Evolutionary conservation across 768 basidiomycete species (phyloP).

Genomic region (Boletus pseudo-olivaceus): DNA sequence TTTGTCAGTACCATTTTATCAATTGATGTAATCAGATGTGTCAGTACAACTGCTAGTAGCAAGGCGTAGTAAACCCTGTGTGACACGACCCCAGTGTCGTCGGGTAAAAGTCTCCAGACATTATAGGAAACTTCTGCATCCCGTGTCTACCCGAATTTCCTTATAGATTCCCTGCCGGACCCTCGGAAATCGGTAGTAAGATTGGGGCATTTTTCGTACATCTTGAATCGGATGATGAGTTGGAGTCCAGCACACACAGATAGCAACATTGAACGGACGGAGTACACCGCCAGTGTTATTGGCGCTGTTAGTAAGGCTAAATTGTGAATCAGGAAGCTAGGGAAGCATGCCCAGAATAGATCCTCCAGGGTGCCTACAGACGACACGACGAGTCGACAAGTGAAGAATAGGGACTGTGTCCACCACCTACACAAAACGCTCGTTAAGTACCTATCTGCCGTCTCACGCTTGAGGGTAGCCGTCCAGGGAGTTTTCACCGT

Average conservation of each 20-base stretch:
- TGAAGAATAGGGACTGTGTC: slow-evolving; percentile 8
- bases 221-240: slow-evolving; percentile 37
- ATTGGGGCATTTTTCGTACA: slow-evolving; percentile 87
- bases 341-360: slow-evolving; percentile 68
- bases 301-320: slow-evolving; percentile 64
- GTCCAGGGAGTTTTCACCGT: slow-evolving; percentile 72
- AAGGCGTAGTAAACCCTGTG: neutral
- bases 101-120: neutral
- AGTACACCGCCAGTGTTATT: slow-evolving; percentile 73
- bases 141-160: too few species aligned
- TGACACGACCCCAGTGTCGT: neutral
- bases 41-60: too few species aligned
- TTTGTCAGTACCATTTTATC: too few species aligned
- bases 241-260: neutral
- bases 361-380: slow-evolving; percentile 75
- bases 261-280: slow-evolving; percentile 1
- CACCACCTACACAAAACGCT: slow-evolving; percentile 89
- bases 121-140: neutral
- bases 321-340: slow-evolving; percentile 62
- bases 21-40: too few species aligned
- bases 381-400: neutral
- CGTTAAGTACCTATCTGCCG: slow-evolving; percentile 82
- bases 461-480: slow-evolving; percentile 56
- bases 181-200: slow-evolving; percentile 77
- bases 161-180: slow-evolving; percentile 78